Evolutionary conservation across 495 filamentous ascomycete species (phyloP), one percentile per base, ranked within the genome.

Genomic region (Poronia punctata): DNA sequence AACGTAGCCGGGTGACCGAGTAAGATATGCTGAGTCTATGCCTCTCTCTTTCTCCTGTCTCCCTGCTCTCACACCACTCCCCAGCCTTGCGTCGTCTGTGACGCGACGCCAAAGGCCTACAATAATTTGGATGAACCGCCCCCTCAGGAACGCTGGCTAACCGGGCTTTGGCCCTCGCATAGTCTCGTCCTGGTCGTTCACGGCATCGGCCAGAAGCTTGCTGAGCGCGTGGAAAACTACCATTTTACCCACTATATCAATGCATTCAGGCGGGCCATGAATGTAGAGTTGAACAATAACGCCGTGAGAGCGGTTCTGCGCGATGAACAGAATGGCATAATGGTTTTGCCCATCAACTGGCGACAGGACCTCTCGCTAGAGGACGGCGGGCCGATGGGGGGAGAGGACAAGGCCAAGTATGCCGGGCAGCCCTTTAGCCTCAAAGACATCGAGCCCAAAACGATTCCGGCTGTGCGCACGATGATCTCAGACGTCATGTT

Each of bases 211-310:
- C 92, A 98, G 57, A 96, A 97, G 54, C 67, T 97, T n/a, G 92
- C 88, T 0, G 88, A 98, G 50, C 74, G 89, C 11, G 83, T 98
- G 34, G 92, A 97, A 56, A 95, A 87, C 57, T 98, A 86, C 50
- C 84, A 95, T 53, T 98, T 98, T 55, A 97, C 92, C 0, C 88
- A 96, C 56, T 83, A 86, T 3, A 89, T 96, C 53, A 96, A 95
- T 51, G 72, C 80, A 0, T 88, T 98, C 43, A 78, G 92, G n/a
- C 76, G 89, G 39, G 73, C 80, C 9, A 68, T 97, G 33, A 95
- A 95, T 47, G 69, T 90, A 34, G 90, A 97, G 54, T 71, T 95
- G 18, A 77, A 77, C 25, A 85, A 71, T 38, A 76, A 82, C 7
- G 68, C 67, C 5, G 82, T 95, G n/a, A 83, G 76, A 61, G 71